Evolutionary conservation across 257 asterid genomes (phyloP), one percentile per base, ranked within the genome.

Genomic region (Salvia hispanica): DNA sequence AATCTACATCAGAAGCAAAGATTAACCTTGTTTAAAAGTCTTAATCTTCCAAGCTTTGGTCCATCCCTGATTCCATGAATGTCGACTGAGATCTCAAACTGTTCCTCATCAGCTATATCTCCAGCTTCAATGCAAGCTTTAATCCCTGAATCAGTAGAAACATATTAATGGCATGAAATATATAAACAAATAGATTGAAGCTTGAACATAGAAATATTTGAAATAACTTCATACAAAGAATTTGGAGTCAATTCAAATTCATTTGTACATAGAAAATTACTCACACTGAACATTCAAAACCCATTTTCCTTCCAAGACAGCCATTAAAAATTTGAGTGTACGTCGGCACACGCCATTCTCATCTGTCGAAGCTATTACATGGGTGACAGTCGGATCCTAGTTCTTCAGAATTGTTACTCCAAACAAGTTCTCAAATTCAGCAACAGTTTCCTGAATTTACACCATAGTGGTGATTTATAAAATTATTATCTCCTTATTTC

Each of bases 261-360:
- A 10, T 28, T 40, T 42, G 25, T 12, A 34, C 37, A 52, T 14
- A 56, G 33, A 18, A 18, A 62, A 65, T 11, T 64, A 81, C 98
- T 83, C 63, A 92, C 99, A 93, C 7, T 84, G 75, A 6, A 84
- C 80, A 67, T 81, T 83, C 77, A 93, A 63, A 72, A 90, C 83
- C 99, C 99, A 93, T 84, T 90, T 88, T 61, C 99, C 99, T 76
- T 83, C 92, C 84, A 93, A 68, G 72, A 93, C 77, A 31, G 96
- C 97, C 99, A 86, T 93, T 82, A 93, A 76, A 78, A 81, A 84
- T 64, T 93, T 93, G 73, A 88, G 86, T 64, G 97, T 93, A 70
- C 99, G 80, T 83, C 81, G 84, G 79, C 99, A 88, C 15, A 95
- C 89, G 55, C 96, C 91, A 72, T 84, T 86, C 78, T 85, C 88